phyloP scores from a whole-genome alignment of 192 early-diverging fungal species.

The Coemansia sp. region DNA sequence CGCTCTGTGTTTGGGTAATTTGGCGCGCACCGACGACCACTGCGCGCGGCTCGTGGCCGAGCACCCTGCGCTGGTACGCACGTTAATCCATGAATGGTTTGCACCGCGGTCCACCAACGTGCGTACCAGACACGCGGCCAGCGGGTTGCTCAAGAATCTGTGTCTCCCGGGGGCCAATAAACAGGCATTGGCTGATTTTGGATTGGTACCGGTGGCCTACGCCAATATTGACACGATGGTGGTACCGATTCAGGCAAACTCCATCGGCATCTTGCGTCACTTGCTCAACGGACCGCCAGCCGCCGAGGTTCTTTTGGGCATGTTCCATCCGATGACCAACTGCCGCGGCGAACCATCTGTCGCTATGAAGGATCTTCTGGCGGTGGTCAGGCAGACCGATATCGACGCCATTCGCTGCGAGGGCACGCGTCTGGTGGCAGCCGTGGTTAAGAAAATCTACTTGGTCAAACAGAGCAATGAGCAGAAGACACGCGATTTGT shows the following conservation, averaged over 20 bases:
- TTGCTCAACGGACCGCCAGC: slow-evolving; percentile 14
- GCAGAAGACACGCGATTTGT: not conserved
- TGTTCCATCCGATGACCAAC: slow-evolving; percentile 1
- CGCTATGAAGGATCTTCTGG: slow-evolving; percentile 25
- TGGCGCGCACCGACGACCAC: slow-evolving; percentile 70
- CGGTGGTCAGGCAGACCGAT: slow-evolving; percentile 26
- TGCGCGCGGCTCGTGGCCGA: slow-evolving; percentile 64
- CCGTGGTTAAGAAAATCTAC: slow-evolving; percentile 25
- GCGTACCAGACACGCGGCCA: slow-evolving; percentile 60
- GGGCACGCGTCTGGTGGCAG: slow-evolving; percentile 42
- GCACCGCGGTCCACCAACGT: slow-evolving; percentile 48
- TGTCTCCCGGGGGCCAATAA: slow-evolving; percentile 56
- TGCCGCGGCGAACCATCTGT: not conserved
- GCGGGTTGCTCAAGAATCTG: slow-evolving; percentile 70
- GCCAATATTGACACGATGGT: slow-evolving; percentile 35
- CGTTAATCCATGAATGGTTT: slow-evolving; percentile 58
- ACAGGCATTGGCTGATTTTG: slow-evolving; percentile 18
- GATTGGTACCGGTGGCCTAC: slow-evolving; percentile 18
- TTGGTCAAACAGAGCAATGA: not conserved
- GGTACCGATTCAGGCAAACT: slow-evolving; percentile 48
- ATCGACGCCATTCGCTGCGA: slow-evolving; percentile 54
- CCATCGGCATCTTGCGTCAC: slow-evolving; percentile 46
- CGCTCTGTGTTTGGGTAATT: slow-evolving; percentile 68
- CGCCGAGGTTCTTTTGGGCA: not conserved
- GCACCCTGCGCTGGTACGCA: slow-evolving; percentile 53